Conservation (phyloP, 306 rosid species). For the Casuarina cunninghamiana region DNA sequence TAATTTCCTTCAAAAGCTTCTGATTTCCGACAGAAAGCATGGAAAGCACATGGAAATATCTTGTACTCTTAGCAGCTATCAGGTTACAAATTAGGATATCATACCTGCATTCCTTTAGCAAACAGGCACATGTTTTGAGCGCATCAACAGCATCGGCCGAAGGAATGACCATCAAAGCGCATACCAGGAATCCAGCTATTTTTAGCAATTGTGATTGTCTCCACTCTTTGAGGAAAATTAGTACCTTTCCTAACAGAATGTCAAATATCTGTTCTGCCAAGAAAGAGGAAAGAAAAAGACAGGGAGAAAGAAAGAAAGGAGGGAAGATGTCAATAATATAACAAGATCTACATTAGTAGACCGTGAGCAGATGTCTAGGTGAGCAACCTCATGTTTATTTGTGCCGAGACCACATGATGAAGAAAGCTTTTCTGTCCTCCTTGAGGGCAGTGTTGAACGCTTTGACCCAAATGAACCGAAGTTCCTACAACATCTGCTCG, state of each 20-base stretch:
- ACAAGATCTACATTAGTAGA: conserved; percentile 12
- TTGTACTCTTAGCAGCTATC: not conserved
- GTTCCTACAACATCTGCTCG: conserved; percentile 15
- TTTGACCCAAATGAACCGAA: conserved; percentile 33
- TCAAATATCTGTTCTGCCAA: conserved; percentile 35
- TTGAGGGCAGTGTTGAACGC: conserved; percentile 24
- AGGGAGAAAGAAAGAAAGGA: not conserved
- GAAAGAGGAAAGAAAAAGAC: not conserved
- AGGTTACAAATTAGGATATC: not conserved
- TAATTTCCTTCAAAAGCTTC: not conserved
- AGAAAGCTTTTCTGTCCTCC: conserved; percentile 32
- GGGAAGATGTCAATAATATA: not conserved
- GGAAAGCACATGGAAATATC: not conserved
- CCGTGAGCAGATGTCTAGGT: conserved; percentile 7
- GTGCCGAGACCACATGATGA: conserved; percentile 19
- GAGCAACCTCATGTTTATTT: conserved; percentile 44
- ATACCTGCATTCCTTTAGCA: conserved; percentile 93
- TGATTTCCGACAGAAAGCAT: not conserved
- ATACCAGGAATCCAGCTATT: conserved; percentile 52
- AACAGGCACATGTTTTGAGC: conserved; percentile 92
- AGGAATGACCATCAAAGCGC: conserved; percentile 59
- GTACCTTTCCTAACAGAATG: conserved; percentile 29
- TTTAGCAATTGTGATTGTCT: conserved; percentile 43
- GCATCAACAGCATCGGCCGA: conserved; percentile 88
- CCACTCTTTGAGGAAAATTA: conserved; percentile 44